phyloP scores from a whole-genome alignment of 192 early-diverging fungal genomes.

The Coemansia sp. region DNA sequence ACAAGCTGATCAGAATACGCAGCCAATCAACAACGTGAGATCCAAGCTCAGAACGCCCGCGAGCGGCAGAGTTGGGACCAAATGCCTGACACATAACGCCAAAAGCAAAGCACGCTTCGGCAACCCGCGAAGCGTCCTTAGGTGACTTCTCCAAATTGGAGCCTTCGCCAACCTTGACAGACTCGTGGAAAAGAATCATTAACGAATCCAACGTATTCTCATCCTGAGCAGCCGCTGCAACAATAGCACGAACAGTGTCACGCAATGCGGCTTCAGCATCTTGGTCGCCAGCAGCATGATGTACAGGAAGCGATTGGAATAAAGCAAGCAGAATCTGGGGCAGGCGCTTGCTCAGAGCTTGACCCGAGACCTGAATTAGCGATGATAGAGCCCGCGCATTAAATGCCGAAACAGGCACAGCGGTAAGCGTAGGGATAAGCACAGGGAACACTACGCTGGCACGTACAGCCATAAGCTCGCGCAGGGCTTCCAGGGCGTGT shows the following conservation, averaged over 20 bases:
- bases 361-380: conserved; percentile 86
- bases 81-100: conserved; percentile 43
- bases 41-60: conserved; percentile 51
- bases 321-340: conserved; percentile 77
- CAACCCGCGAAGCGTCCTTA: conserved; percentile 30
- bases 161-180: conserved; percentile 59
- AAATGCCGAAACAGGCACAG: conserved; percentile 83
- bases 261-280: conserved; percentile 65
- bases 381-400: conserved; percentile 88
- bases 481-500: conserved; percentile 90
- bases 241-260: conserved; percentile 70
- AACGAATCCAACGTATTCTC: conserved; percentile 78
- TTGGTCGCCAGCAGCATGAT: conserved; percentile 56
- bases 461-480: conserved; percentile 97
- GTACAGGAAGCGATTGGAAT: conserved; percentile 71
- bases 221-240: conserved; percentile 71
- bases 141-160: conserved; percentile 17
- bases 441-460: conserved; percentile 97
- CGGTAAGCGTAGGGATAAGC: conserved; percentile 91
- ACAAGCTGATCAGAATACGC: conserved; percentile 66
- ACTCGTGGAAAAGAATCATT: conserved; percentile 76
- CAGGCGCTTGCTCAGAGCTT: conserved; percentile 74
- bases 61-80: conserved; percentile 38
- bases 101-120: conserved; percentile 48
- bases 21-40: conserved; percentile 82